Conservation (phyloP, 352 stramenopile genomes). For the Phytophthora pistaciae region DNA sequence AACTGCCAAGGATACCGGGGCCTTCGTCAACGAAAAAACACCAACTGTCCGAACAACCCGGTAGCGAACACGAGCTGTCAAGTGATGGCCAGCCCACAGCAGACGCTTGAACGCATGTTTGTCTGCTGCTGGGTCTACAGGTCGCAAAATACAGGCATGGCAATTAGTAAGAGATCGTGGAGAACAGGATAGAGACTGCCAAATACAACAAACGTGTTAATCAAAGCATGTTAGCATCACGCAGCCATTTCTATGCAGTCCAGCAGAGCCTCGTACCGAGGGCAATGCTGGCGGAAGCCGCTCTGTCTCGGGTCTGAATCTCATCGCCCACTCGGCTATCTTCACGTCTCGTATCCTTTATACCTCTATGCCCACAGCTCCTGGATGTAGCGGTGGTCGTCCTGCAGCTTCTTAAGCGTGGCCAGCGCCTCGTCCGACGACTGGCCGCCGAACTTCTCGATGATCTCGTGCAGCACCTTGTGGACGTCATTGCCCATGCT, state of each 20-base stretch:
- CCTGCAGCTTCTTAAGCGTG: slow-evolving; percentile 92
- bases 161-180: not conserved
- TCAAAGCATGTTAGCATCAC: slow-evolving; percentile 33
- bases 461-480: slow-evolving; percentile 91
- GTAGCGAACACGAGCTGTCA: slow-evolving; percentile 21
- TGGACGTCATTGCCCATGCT: slow-evolving; percentile 98
- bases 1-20: slow-evolving; percentile 5
- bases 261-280: slow-evolving; percentile 15
- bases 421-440: slow-evolving; percentile 63
- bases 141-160: not conserved
- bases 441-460: slow-evolving; percentile 71
- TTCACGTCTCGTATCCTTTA: slow-evolving; percentile 6
- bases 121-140: not conserved
- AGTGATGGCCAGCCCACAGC: slow-evolving; percentile 5
- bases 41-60: slow-evolving; percentile 10
- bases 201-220: slow-evolving; percentile 22
- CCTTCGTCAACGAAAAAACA: slow-evolving; percentile 14
- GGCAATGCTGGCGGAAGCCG: slow-evolving; percentile 3
- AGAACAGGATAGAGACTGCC: slow-evolving; percentile 11
- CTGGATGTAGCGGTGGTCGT: slow-evolving; percentile 94
- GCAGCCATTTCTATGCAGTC: slow-evolving; percentile 29
- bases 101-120: slow-evolving; percentile 1
- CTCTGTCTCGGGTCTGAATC: slow-evolving; percentile 5
- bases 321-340: not conserved
- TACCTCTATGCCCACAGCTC: slow-evolving; percentile 93